Evolutionary conservation across 1,284 basidiomycete species (phyloP), one percentile per base, ranked within the genome.

Genomic region (Naganishia albida): DNA sequence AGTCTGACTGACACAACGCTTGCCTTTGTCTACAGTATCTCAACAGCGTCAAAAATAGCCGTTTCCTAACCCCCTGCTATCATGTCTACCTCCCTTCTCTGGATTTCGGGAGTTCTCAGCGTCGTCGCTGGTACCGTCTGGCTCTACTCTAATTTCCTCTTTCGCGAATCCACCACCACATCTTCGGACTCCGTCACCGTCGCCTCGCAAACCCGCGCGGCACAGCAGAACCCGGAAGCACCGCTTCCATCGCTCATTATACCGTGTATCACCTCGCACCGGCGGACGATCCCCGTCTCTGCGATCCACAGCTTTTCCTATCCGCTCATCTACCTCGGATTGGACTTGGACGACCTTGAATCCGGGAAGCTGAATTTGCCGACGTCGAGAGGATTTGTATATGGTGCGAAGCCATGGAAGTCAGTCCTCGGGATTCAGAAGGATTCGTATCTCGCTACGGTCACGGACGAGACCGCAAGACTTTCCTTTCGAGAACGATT

Each of bases 271-370:
- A 67, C 66, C 20, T 49, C 54, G 4, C 66, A 67, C 43, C 62
- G 62, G 0, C 82, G 87, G 26, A 78, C 85, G 50, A 78, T 88
- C 2, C 88, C 87, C 1, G 63, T 67, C 16, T 70, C 78, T 3
- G 81, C 86, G 0, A 69, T 77, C 2, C 86, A 88, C 73, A 76
- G 82, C 0, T 89, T 89, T 74, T 82, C 80, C 10, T 90, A 90
- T 73, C 84, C 85, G 0, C 85, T 87, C 0, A 77, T 89, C 28
- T 84, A 84, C 39, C 71, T 89, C 16, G 80, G 87, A 12, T 73
- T 88, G 38, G 85, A 87, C 3, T 75, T 91, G 15, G 80, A 83
- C 62, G 80, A 82, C 0, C 77, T 91, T 10, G 87, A 89, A 71
- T 64, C 70, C 1, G 77, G 80, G 23, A 50, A 67, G 2, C 77